Base-by-base conservation (phyloP, 805 yeast genomes). In the Cyberlindnera subsufficiens region DNA sequence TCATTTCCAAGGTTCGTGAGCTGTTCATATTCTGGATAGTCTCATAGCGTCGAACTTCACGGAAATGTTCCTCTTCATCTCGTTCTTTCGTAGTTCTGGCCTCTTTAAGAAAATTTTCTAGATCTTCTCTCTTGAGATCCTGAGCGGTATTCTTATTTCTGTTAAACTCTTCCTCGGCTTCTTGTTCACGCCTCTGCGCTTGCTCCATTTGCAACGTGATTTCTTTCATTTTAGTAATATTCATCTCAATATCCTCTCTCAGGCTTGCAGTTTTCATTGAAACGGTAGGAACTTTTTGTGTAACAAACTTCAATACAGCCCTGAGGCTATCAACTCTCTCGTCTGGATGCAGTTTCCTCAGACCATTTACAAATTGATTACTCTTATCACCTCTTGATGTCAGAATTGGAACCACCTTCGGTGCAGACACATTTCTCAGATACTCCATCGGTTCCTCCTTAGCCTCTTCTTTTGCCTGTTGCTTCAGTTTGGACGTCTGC, bases 1-100 rank as follows among this genome's bases (percentile, higher is more conserved):
- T 56, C 14, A 61, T 44, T 14, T 58, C 65, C 20, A 77, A 49
- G 0, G 76, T 59, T 35, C 72, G 56, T 6, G 71, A 64, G n/a
- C 63, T 52, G 45, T 46, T 27, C 35, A 37, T 8, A 46, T 46
- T 31, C 78, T 75, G 42, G 1, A 46, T 31, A 30, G 35, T 35
- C 41, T 77, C 82, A 45, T 64, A 77, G 0, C 82, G 80, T 33
- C 68, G 67, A 32, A 64, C 54, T 37, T 72, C 73, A 31, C 78
- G 68, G 52, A 75, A 76, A 33, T 64, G 53, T 32, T 64, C 64
- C 44, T 75, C 75, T 31, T 70, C 71, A 29, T 64, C 65, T 16
- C 49, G 38, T 18, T 69, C 69, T 42, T 64, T 65, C 16, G 63
- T 60, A 15, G 56, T 55, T 44, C 74, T 74, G 4, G 79, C 73